Evolutionary conservation across 192 early-diverging fungal species (phyloP).

Genomic region (Coemansia sp.): DNA sequence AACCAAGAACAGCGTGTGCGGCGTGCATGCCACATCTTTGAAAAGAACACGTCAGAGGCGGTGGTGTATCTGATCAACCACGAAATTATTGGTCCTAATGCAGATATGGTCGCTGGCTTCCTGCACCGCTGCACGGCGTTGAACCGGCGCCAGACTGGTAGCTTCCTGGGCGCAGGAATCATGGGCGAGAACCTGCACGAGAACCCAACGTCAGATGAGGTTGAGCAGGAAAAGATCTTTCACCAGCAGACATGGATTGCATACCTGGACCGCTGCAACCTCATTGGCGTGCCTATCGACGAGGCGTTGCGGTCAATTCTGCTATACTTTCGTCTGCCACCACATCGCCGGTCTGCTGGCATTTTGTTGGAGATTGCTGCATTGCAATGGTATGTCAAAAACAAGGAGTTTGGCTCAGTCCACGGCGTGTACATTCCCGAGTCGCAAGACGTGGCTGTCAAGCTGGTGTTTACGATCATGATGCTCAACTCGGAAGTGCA

Average conservation of each 20-base stretch:
- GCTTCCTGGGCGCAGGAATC: slow-evolving; percentile 50
- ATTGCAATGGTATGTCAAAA: slow-evolving; percentile 51
- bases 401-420: slow-evolving; percentile 25
- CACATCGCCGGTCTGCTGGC: slow-evolving; percentile 36
- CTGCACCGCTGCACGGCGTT: slow-evolving; percentile 55
- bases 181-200: slow-evolving; percentile 52
- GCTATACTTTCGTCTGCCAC: slow-evolving; percentile 50
- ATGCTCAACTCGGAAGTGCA: slow-evolving; percentile 55
- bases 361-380: slow-evolving; percentile 51
- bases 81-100: slow-evolving; percentile 41
- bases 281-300: slow-evolving; percentile 50
- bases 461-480: slow-evolving; percentile 55
- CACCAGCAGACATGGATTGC: slow-evolving; percentile 51
- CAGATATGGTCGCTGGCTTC: slow-evolving; percentile 49
- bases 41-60: slow-evolving; percentile 51
- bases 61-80: slow-evolving; percentile 52
- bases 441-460: slow-evolving; percentile 50
- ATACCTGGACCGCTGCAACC: slow-evolving; percentile 52
- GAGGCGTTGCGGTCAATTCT: slow-evolving; percentile 55
- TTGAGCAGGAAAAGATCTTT: slow-evolving; percentile 52
- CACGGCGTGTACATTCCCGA: slow-evolving; percentile 45
- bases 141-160: slow-evolving; percentile 50
- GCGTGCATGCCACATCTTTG: slow-evolving; percentile 48
- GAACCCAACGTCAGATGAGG: slow-evolving; percentile 42
- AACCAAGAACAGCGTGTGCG: slow-evolving; percentile 53